These are phyloP conservation scores for Terfezia boudieri DNA, from an alignment of 495 filamentous ascomycete species.

Conservation along the genomic window DNA sequence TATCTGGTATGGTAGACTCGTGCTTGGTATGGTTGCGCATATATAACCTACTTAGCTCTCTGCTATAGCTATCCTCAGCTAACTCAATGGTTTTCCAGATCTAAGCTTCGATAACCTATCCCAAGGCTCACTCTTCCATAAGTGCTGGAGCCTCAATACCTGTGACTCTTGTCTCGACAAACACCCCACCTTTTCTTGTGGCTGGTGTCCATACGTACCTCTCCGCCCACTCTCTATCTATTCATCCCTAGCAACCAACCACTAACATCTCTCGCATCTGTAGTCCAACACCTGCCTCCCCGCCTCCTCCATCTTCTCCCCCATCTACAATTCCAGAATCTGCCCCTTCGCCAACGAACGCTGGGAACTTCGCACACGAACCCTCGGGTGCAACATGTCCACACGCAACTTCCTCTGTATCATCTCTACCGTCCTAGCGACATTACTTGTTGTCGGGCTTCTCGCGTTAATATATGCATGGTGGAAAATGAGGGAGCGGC, in stretches of 20 bases:
- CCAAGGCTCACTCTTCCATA: background rate
- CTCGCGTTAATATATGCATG: background rate
- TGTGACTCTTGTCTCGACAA: slow-evolving; percentile 24
- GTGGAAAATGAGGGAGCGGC: slow-evolving; percentile 1
- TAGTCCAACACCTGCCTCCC: slow-evolving; percentile 31
- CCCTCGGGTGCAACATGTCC: slow-evolving; percentile 29
- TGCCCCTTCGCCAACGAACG: slow-evolving; percentile 29
- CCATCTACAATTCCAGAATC: slow-evolving; percentile 23
- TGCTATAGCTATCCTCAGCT: background rate
- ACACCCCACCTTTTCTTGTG: slow-evolving; percentile 18
- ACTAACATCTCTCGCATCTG: background rate
- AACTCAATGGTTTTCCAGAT: background rate
- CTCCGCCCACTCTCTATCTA: background rate
- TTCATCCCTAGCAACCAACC: background rate
- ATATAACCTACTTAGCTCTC: background rate
- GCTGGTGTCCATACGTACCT: slow-evolving; percentile 32
- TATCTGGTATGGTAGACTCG: background rate
- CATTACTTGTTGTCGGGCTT: background rate
- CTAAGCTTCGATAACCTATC: background rate
- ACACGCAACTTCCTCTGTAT: slow-evolving; percentile 12
- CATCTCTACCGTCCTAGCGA: background rate
- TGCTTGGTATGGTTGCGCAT: background rate
- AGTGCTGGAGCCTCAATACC: slow-evolving; percentile 28
- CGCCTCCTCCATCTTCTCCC: slow-evolving; percentile 26
- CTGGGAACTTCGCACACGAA: slow-evolving; percentile 29